Evolutionary conservation across 352 stramenopile genomes (phyloP).

Genomic region (Pythium phragmiticola): DNA sequence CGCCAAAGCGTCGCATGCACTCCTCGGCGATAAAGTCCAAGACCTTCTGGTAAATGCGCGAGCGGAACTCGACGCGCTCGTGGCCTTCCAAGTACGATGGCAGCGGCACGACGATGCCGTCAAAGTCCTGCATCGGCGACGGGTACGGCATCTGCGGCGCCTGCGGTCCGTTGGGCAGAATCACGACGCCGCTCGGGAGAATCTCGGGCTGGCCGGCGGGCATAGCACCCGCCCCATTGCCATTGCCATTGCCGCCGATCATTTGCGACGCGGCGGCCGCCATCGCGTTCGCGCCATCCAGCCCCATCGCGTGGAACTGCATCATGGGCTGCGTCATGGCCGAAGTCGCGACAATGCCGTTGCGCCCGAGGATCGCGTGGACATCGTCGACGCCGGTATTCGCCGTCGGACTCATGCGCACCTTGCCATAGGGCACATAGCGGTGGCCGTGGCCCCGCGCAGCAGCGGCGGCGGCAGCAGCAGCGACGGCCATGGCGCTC

Average conservation of each 20-base stretch:
- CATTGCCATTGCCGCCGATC: neutral
- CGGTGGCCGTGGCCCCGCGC: slow-evolving; percentile 14
- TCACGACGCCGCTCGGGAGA: slow-evolving; percentile 34
- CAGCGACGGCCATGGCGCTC: slow-evolving; percentile 10
- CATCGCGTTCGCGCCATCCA: slow-evolving; percentile 2
- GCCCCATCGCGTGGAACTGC: slow-evolving; percentile 22
- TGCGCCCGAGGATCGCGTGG: slow-evolving; percentile 16
- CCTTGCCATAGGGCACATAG: slow-evolving; percentile 26
- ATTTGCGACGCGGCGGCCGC: slow-evolving; percentile 13
- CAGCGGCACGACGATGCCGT: slow-evolving; percentile 75
- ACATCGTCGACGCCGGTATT: slow-evolving; percentile 8
- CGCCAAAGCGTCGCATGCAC: slow-evolving; percentile 53
- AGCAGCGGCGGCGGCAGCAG: neutral
- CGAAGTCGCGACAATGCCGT: slow-evolving; percentile 18
- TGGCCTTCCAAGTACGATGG: slow-evolving; percentile 73
- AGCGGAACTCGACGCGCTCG: slow-evolving; percentile 72
- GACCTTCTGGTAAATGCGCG: slow-evolving; percentile 81
- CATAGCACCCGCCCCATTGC: neutral
- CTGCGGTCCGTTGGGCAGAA: slow-evolving; percentile 49
- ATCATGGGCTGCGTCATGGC: slow-evolving; percentile 23
- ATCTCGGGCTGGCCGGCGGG: slow-evolving; percentile 17
- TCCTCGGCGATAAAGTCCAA: slow-evolving; percentile 84
- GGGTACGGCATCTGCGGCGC: slow-evolving; percentile 51
- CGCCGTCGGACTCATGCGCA: slow-evolving; percentile 24
- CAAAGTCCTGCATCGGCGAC: slow-evolving; percentile 70